Conservation (phyloP, 2,329 filamentous ascomycete genomes). For the Ceratocystis huliohia region DNA sequence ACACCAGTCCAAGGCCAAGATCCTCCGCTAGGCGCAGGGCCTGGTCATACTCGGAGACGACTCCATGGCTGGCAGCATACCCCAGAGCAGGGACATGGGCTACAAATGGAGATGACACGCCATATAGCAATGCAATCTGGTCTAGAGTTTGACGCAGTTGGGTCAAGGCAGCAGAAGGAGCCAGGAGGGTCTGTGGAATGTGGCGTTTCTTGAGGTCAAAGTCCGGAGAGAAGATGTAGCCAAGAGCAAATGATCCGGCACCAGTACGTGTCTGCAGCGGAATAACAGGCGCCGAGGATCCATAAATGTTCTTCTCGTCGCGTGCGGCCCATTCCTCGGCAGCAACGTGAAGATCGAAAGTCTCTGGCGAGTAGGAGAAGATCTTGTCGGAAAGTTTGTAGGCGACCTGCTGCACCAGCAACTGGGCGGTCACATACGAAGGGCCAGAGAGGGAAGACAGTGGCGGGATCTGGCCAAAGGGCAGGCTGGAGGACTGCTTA, state of each 20-base stretch:
- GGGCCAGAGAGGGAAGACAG: conserved; percentile 61
- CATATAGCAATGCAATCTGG: conserved; percentile 82
- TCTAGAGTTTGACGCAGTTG: conserved; percentile 75
- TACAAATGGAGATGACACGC: conserved; percentile 82
- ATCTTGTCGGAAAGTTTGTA: conserved; percentile 94
- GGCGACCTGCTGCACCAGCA: conserved; percentile 88
- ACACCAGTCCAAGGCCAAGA: conserved; percentile 72
- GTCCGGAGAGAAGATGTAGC: conserved; percentile 96
- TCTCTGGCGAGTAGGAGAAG: conserved; percentile 90
- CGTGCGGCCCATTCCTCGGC: conserved; percentile 62
- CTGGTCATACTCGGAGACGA: conserved; percentile 78
- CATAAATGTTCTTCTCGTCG: conserved; percentile 66
- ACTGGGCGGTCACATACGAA: conserved; percentile 85
- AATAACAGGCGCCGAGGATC: conserved; percentile 64
- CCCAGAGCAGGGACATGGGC: conserved; percentile 86
- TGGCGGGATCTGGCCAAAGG: conserved; percentile 44
- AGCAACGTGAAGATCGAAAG: conserved; percentile 79
- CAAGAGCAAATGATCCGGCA: conserved; percentile 80
- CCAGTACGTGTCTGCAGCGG: conserved; percentile 77
- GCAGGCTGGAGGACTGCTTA: conserved; percentile 37
- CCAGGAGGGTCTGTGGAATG: conserved; percentile 81
- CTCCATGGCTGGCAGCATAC: conserved; percentile 54
- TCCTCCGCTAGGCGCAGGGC: conserved; percentile 76
- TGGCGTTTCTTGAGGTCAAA: conserved; percentile 85
- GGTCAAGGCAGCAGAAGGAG: conserved; percentile 68